Evolutionary conservation across 805 yeast genomes (phyloP).

Genomic region (Zygosaccharomyces siamensis): DNA sequence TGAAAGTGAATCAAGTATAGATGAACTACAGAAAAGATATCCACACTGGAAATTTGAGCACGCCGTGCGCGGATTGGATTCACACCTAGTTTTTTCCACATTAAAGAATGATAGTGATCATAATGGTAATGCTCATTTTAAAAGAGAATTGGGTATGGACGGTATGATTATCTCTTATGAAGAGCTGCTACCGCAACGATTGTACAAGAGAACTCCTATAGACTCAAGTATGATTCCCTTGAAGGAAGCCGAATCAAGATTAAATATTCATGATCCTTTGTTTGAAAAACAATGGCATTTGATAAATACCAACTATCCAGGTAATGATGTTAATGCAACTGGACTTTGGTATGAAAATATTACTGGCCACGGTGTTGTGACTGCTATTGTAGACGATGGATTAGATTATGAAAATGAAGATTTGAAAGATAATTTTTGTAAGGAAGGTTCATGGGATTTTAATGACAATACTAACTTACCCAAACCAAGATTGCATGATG

Average conservation of each 20-base stretch:
- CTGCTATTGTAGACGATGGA: constrained; percentile 94
- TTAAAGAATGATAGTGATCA: neutral
- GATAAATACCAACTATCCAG: constrained; percentile 65
- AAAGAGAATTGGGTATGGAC: constrained; percentile 12
- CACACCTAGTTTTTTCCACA: constrained; percentile 62
- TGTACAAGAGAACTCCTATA: constrained; percentile 47
- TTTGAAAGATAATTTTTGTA: constrained; percentile 59
- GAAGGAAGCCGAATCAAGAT: constrained; percentile 44
- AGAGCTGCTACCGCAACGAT: constrained; percentile 46
- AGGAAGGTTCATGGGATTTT: constrained; percentile 89
- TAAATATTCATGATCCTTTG: constrained; percentile 76
- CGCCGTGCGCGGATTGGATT: constrained; percentile 52
- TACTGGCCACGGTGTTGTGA: constrained; percentile 76
- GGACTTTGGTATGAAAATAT: constrained; percentile 79
- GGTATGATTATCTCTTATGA: constrained; percentile 44
- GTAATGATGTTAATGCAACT: constrained; percentile 80
- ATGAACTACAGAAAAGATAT: constrained; percentile 37
- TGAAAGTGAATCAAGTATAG: constrained; percentile 42
- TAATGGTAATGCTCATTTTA: neutral
- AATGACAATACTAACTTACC: constrained; percentile 74
- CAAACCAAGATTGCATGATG: constrained; percentile 72
- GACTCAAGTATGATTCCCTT: constrained; percentile 52
- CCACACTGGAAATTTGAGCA: constrained; percentile 58
- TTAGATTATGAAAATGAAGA: constrained; percentile 77
- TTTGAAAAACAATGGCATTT: constrained; percentile 89